Base-by-base conservation (phyloP, 2,329 filamentous ascomycete species). In the Magnaporthiopsis incrustans region DNA sequence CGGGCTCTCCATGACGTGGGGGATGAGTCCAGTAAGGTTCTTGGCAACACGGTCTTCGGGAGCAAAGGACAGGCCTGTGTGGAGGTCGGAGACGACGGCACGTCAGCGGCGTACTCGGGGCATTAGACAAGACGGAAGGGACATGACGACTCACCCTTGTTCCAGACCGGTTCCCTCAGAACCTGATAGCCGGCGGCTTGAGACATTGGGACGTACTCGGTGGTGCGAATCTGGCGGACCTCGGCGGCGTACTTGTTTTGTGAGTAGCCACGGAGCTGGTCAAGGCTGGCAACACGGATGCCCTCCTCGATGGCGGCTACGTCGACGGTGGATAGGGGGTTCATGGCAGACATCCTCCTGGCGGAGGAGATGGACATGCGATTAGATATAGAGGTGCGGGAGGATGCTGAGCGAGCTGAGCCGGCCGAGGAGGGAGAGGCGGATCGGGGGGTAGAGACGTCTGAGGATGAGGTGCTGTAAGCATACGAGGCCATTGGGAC, bases 11-110 rank as follows among this genome's bases (percentile, higher is more conserved):
- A 85, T 84, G 72, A 83, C 83, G 74, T 88, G 85, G 62, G 86
- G 86, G 66, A 89, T 78, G 69, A 89, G 81, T 66, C 86, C 86
- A 57, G 85, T 88, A 67, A 89, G 81, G 79, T 88, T 88, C 77
- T 86, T 86, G 72, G 76, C 74, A 64, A 85, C 77, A 69, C 86
- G 84, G 75, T 89, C 82, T 68, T 88, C 85, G 44, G 85, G 85
- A 18, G 81, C 84, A 73, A 88, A 89, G 57, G 85, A 83, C 62
- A 87, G 82, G 69, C 86, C 86, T 88, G 68, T 59, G 27, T 30
- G 30, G 63, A 44, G 38, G 5, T 18, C n/a, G 14, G 38, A 6
- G 33, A 44, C 2, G 58, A 62, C 63, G 61, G 64, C 62, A 59
- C n/a, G 60, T 62, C 58, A 67, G 66, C 62, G 57, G 22, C 18